A percentile compares a stretch with the other conserved stretches of the same genome.
Evolutionary conservation across 345 rosid species (phyloP).

Genomic region (Linum usitatissimum): DNA sequence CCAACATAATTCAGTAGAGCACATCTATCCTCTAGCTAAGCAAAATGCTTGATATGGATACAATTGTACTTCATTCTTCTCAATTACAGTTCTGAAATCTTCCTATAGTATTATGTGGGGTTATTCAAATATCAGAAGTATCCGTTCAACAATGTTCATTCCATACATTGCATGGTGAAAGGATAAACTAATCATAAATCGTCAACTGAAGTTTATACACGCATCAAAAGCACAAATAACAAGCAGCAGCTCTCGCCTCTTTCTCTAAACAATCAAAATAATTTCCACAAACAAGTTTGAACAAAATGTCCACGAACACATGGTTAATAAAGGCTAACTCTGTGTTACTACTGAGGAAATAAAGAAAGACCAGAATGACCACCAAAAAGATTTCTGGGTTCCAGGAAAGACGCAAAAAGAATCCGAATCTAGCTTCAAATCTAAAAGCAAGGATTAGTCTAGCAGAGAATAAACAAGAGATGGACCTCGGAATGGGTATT

Average conservation of each 20-base stretch:
- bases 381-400: neutral
- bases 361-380: neutral
- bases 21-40: neutral
- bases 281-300: neutral
- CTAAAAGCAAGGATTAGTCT: neutral
- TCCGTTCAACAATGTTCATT: neutral
- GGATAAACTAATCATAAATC: neutral
- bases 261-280: neutral
- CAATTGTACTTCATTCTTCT: neutral
- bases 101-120: neutral
- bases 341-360: neutral
- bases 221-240: neutral
- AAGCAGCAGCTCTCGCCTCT: neutral
- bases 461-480: neutral
- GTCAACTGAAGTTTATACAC: neutral
- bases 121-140: neutral
- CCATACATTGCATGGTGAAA: neutral
- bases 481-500: neutral
- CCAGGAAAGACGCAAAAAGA: neutral
- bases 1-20: neutral
- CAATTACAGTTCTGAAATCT: neutral
- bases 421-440: neutral
- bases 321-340: neutral
- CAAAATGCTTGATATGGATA: neutral
- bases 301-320: neutral